Conservation (phyloP, 2,329 filamentous ascomycete genomes). For the Lecanicillium sp. region DNA sequence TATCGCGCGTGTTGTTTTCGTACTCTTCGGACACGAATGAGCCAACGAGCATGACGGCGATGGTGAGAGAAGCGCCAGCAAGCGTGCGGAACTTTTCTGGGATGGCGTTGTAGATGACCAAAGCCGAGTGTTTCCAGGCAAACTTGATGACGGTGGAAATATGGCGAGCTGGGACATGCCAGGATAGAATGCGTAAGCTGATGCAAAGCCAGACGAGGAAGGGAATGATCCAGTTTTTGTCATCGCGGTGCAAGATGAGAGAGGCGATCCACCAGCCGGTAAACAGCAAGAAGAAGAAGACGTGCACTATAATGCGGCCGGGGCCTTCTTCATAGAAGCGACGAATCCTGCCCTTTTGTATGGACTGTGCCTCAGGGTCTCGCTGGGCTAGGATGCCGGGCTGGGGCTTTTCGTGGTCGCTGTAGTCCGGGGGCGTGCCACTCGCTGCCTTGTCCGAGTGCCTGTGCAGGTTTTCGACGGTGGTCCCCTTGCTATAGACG, state of each 20-base stretch:
- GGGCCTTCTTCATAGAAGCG: constrained; percentile 31
- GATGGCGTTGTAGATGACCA: constrained; percentile 50
- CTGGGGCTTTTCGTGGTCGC: constrained; percentile 30
- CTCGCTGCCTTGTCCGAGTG: constrained; percentile 9
- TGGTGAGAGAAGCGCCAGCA: constrained; percentile 53
- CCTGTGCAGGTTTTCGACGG: constrained; percentile 16
- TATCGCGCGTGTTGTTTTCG: constrained; percentile 68
- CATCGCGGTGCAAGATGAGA: constrained; percentile 61
- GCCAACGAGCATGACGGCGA: constrained; percentile 69
- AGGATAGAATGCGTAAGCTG: constrained; percentile 64
- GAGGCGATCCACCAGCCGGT: constrained; percentile 70
- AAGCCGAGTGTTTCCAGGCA: constrained; percentile 59
- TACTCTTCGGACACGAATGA: constrained; percentile 66
- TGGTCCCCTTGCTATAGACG: constrained; percentile 31
- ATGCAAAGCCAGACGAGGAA: constrained; percentile 76
- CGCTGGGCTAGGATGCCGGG: constrained; percentile 22
- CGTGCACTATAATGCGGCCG: constrained; percentile 38
- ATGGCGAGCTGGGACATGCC: constrained; percentile 62
- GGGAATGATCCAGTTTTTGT: constrained; percentile 75
- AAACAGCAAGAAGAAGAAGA: constrained; percentile 35
- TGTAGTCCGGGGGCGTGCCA: constrained; percentile 27
- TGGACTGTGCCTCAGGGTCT: constrained; percentile 14
- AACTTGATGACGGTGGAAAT: constrained; percentile 59
- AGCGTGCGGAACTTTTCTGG: constrained; percentile 59
- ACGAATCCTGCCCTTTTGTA: constrained; percentile 16